Evolutionary conservation across 768 basidiomycete genomes (phyloP).

Genomic region (Fomitopsis pulvina): DNA sequence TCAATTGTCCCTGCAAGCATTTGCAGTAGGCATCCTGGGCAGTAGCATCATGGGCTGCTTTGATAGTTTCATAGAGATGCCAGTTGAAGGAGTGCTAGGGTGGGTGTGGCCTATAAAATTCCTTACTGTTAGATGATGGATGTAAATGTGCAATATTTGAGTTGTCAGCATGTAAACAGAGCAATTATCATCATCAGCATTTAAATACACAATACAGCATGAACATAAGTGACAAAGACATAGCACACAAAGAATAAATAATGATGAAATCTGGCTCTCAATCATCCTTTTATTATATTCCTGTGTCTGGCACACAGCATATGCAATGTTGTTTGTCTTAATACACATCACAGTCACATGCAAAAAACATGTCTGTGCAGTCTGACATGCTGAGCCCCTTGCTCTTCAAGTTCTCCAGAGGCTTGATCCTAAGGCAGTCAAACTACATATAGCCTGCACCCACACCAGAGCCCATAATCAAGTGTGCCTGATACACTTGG

Average conservation of each 20-base stretch:
- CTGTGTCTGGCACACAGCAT: conserved; percentile 83
- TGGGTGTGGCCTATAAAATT: no score
- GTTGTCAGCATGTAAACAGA: no score
- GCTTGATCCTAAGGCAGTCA: conserved; percentile 66
- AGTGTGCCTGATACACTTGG: conserved; percentile 67
- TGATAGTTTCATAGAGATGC: no score
- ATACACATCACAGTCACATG: conserved; percentile 86
- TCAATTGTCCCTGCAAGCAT: no score
- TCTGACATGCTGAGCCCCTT: conserved; percentile 70
- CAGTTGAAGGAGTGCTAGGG: no score
- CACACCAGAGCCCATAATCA: conserved; percentile 35
- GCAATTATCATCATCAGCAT: no score
- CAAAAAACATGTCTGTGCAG: conserved; percentile 73
- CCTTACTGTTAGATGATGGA: not conserved
- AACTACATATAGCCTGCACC: conserved; percentile 37
- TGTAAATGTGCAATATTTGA: not conserved
- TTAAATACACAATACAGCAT: not conserved
- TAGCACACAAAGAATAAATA: no score
- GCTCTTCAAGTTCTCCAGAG: conserved; percentile 73
- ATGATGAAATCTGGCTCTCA: conserved; percentile 31
- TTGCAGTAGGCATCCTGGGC: no score
- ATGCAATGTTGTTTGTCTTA: conserved; percentile 73
- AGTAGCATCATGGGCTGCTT: no score
- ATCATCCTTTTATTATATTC: conserved; percentile 89
- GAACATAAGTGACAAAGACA: no score